Base-by-base conservation (phyloP, 2,329 filamentous ascomycete species). In the Alternaria incomplexa region DNA sequence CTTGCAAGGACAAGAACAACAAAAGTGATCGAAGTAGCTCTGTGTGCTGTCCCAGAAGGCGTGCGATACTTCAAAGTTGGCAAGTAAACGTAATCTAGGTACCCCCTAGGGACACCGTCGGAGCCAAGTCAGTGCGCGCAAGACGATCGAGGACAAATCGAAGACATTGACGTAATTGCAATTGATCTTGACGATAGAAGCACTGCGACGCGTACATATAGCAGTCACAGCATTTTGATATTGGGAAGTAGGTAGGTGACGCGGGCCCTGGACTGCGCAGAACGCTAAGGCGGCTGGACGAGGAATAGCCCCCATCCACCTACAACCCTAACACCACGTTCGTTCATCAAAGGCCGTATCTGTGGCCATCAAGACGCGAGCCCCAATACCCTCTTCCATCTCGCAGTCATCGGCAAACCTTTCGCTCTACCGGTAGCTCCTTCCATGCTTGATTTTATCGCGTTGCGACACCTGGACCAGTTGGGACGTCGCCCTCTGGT, bases 381-480 rank as follows among this genome's bases (percentile, higher is more conserved):
- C 68, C 68, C 68, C 63, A 71, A 20, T 71, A 57, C 61, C 71
- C 22, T 60, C 63, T 76, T 80, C 56, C 77, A 79, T 79, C 79
- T 73, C 73, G 63, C 63, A 72, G 65, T 68, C 70, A 75, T 74
- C 72, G 64, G 59, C 65, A 55, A 57, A 63, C 70, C 66, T 65
- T 69, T 78, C 67, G 63, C 55, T 66, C 66, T 68, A 69, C 36
- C 36, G 69, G 66, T 68, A 59, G 65, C 65, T 69, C 72, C 76
- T 73, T 63, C 74, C 75, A 81, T 80, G 77, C 76, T 76, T 73
- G 71, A 69, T 77, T 76, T 74, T 68, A 75, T 64, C 68, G 71
- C 71, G 69, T 73, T 70, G 76, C 79, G 79, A 79, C 71, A 76
- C 75, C 75, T 77, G 78, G 76, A 78, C 77, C 77, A 79, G 77